A percentile compares a stretch with the other conserved stretches of the same genome.
Evolutionary conservation across 257 asterid species (phyloP).

Genomic region (Rauvolfia tetraphylla): DNA sequence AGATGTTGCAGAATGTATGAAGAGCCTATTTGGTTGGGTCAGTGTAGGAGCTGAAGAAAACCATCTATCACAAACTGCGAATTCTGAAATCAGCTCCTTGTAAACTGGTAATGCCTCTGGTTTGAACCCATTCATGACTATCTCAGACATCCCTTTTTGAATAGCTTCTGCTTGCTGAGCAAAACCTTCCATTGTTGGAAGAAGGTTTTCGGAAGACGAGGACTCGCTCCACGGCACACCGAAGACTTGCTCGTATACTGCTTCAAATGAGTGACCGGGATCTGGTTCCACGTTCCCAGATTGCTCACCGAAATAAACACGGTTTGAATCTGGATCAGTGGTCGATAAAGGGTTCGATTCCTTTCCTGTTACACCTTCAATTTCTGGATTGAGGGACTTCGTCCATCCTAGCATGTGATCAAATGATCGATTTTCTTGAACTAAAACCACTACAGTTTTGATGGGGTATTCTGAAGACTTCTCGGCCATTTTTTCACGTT

Average conservation of each 20-base stretch:
- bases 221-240: slow-evolving; percentile 45
- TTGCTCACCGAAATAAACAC: slow-evolving; percentile 20
- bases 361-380: slow-evolving; percentile 57
- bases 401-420: slow-evolving; percentile 80
- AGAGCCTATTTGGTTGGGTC: slow-evolving; percentile 75
- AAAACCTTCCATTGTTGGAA: slow-evolving; percentile 67
- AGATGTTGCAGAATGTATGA: slow-evolving; percentile 69
- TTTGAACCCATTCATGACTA: slow-evolving; percentile 62
- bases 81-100: slow-evolving; percentile 50
- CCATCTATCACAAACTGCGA: slow-evolving; percentile 80
- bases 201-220: slow-evolving; percentile 13
- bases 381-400: slow-evolving; percentile 54
- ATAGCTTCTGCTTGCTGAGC: slow-evolving; percentile 70
- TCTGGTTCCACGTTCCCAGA: slow-evolving; percentile 46
- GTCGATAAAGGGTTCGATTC: slow-evolving; percentile 52
- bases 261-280: slow-evolving; percentile 77
- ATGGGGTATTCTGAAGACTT: slow-evolving; percentile 33
- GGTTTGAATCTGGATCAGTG: slow-evolving; percentile 25
- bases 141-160: slow-evolving; percentile 43
- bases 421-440: slow-evolving; percentile 75
- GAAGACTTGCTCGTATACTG: slow-evolving; percentile 47
- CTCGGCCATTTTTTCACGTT: slow-evolving; percentile 7
- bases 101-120: slow-evolving; percentile 58
- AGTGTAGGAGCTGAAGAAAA: slow-evolving; percentile 53
- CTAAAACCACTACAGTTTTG: slow-evolving; percentile 61